A percentile compares a stretch with the other conserved stretches of the same genome.
phyloP scores from a whole-genome alignment of 2,329 filamentous ascomycete species.

The Fusarium torreyae region DNA sequence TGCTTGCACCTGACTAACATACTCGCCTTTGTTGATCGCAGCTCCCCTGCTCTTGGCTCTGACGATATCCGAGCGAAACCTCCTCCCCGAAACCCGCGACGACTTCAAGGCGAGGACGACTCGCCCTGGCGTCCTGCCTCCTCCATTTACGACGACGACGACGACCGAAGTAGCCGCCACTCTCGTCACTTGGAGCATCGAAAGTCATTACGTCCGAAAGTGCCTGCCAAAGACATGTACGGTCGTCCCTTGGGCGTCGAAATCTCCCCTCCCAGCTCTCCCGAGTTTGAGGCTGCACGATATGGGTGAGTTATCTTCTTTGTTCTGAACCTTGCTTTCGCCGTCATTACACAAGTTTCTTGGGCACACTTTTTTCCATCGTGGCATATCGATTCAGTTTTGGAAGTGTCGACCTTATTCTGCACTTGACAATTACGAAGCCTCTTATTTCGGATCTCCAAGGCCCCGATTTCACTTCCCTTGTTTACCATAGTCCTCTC shows the following conservation, averaged over 20 bases:
- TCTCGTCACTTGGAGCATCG: conserved; percentile 23
- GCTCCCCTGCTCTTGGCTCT: conserved; percentile 46
- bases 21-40: conserved; percentile 28
- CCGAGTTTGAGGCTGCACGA: conserved; percentile 59
- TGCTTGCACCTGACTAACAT: conserved; percentile 39
- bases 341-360: conserved; percentile 19
- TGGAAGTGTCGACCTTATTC: conserved; percentile 3
- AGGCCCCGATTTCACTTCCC: not conserved
- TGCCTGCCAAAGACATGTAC: conserved; percentile 49
- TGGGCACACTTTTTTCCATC: conserved; percentile 30
- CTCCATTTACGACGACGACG: conserved; percentile 63
- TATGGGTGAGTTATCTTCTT: conserved; percentile 59
- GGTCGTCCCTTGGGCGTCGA: conserved; percentile 60
- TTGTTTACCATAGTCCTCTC: not conserved
- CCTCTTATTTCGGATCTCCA: not conserved
- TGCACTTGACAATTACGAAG: not conserved
- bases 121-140: conserved; percentile 65
- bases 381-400: conserved; percentile 8
- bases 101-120: conserved; percentile 50
- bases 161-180: conserved; percentile 35
- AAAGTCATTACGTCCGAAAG: conserved; percentile 57
- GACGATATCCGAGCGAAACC: conserved; percentile 39
- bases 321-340: conserved; percentile 7
- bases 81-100: conserved; percentile 55
- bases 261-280: conserved; percentile 72